Conservation (phyloP, 331 rosid species). For the Phaseolus coccineus region DNA sequence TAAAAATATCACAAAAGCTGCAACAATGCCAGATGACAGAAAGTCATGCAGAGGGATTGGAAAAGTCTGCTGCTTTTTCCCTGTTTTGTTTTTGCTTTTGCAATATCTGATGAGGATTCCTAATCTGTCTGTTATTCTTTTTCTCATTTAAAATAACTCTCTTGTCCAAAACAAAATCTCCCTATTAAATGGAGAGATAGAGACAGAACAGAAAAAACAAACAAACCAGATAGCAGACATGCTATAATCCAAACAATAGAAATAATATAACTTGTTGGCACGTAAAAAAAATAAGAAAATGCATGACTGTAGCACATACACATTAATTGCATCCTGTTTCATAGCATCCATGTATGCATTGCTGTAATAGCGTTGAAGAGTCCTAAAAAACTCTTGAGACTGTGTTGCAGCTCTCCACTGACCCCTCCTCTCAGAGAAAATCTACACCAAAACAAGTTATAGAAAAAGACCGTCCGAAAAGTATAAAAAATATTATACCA, state of each 20-base stretch:
- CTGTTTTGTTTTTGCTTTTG: conserved; percentile 13
- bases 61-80: not conserved
- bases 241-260: conserved; percentile 10
- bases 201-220: conserved; percentile 2
- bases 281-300: conserved; percentile 7
- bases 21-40: conserved; percentile 8
- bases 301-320: conserved; percentile 61
- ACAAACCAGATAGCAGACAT: conserved; percentile 11
- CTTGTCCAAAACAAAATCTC: conserved; percentile 21
- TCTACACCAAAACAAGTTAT: conserved; percentile 54
- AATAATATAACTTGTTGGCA: conserved; percentile 35
- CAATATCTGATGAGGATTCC: conserved; percentile 27
- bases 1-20: conserved; percentile 29
- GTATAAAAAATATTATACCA: conserved; percentile 8
- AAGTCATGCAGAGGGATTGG: conserved; percentile 27
- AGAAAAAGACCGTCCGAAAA: conserved; percentile 14
- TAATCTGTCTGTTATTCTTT: not conserved
- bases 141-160: not conserved
- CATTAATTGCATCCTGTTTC: conserved; percentile 92
- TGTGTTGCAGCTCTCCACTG: conserved; percentile 98
- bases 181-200: conserved; percentile 3
- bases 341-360: conserved; percentile 84
- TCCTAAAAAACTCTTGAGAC: conserved; percentile 93
- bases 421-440: conserved; percentile 94
- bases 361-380: conserved; percentile 89